A percentile compares a stretch with the other conserved stretches of the same genome.
Conservation (phyloP, 2,329 filamentous ascomycete genomes). For the Hymenoscyphus salicellus region DNA sequence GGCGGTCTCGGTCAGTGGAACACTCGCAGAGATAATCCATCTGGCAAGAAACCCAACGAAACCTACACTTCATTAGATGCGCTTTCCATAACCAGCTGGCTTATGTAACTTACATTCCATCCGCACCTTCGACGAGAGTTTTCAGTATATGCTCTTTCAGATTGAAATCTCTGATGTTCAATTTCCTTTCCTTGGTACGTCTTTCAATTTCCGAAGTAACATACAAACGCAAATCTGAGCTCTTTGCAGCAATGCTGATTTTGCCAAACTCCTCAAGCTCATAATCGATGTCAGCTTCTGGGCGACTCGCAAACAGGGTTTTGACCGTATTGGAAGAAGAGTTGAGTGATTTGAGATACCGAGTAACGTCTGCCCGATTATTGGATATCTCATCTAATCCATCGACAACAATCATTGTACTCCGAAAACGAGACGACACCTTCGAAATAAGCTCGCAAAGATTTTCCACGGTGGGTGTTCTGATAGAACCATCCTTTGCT, state of each 20-base stretch:
- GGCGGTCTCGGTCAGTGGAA: slow-evolving; percentile 25
- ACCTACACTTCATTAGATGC: slow-evolving; percentile 21
- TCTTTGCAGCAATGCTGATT: slow-evolving; percentile 17
- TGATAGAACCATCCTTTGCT: slow-evolving; percentile 14
- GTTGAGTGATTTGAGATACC: slow-evolving; percentile 13
- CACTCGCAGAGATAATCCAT: slow-evolving; percentile 34
- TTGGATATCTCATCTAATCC: slow-evolving; percentile 31
- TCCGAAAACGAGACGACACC: slow-evolving; percentile 13
- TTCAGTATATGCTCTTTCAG: slow-evolving; percentile 24
- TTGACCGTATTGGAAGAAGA: slow-evolving; percentile 12
- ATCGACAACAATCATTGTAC: slow-evolving; percentile 30
- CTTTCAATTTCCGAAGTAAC: slow-evolving; percentile 15
- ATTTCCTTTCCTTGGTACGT: slow-evolving; percentile 6
- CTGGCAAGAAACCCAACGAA: slow-evolving; percentile 36
- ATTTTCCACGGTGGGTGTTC: background rate
- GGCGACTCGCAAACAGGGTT: slow-evolving; percentile 18
- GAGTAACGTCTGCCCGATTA: slow-evolving; percentile 12
- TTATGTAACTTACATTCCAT: slow-evolving; percentile 25
- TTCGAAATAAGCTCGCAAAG: background rate
- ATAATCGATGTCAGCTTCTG: slow-evolving; percentile 16
- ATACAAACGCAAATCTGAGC: slow-evolving; percentile 19
- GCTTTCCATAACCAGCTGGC: background rate
- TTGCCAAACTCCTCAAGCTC: background rate
- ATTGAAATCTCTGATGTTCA: slow-evolving; percentile 9
- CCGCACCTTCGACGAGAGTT: slow-evolving; percentile 16